Base-by-base conservation (phyloP, 805 yeast genomes). In the Wickerhamiella galacta region DNA sequence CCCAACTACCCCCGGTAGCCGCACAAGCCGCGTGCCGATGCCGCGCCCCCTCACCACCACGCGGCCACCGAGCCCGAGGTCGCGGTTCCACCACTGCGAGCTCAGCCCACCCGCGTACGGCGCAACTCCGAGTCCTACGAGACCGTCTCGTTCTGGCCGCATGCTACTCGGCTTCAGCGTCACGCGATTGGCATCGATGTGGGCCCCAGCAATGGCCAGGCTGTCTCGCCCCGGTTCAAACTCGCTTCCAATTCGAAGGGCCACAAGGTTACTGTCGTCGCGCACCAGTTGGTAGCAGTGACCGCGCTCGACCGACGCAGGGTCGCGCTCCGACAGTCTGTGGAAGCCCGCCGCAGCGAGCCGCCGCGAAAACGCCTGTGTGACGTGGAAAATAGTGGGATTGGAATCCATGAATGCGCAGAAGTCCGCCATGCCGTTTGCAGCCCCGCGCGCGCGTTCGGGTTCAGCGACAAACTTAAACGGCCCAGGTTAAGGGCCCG, bases 21-120 rank as follows among this genome's bases (percentile, higher is more conserved):
- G 47, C 16, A 49, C 52, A 6, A 54, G 44, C 38, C 43, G 43
- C 16, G 52, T 39, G 22, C 37, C 37, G 25, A 51, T 39, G 9
- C 26, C 47, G 20, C 48, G 54, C 16, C 50, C 53, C 4, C 69
- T 75, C 34, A 70, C 66, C 37, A 76, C 57, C 15, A 80, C 67
- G 38, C 80, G 62, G 30, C 93, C 93, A 28, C 81, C 92, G 36
- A 79, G 53, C 21, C 87, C 85, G 36, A 79, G 64, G 51, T 80
- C 93, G 52, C 92, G 65, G 52, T 79, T 92, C 63, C 77, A 70
- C 90, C 93, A 78, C 16, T 65, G 50, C 16, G 63, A 62, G 11
- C 35, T 37, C 44, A 76, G 53, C 2, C 79, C 74, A 21, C 85
- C 83, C 15, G 77, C 72, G 51, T 80, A 80, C 1, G 83, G 81